phyloP scores from a whole-genome alignment of 169 alveolate species.

The Amoebophrya sp. region DNA sequence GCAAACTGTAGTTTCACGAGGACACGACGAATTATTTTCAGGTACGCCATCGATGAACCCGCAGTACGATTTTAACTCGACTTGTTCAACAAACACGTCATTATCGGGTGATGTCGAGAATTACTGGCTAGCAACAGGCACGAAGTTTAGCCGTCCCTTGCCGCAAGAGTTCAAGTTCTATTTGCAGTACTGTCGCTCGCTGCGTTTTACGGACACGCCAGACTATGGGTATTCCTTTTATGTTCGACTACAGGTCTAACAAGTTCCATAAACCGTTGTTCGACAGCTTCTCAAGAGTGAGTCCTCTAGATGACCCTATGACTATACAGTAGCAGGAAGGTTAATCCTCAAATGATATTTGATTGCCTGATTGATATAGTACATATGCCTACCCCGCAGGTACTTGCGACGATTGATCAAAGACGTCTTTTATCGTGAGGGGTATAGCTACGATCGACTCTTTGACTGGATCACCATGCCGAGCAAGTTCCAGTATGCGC shows the following conservation, averaged over 20 bases:
- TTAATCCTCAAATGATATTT: too few species aligned
- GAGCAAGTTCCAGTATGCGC: background rate
- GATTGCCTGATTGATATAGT: too few species aligned
- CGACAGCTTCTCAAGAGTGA: too few species aligned
- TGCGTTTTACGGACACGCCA: conserved; percentile 72
- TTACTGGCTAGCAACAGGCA: background rate
- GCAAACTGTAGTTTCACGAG: too few species aligned
- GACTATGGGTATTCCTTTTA: conserved; percentile 68
- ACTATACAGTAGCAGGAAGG: too few species aligned
- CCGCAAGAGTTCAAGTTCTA: conserved; percentile 65
- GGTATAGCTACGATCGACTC: conserved; percentile 47
- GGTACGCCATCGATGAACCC: too few species aligned
- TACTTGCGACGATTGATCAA: conserved; percentile 85
- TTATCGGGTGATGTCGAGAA: conserved; percentile 1
- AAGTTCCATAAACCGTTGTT: too few species aligned
- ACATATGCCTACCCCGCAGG: too few species aligned
- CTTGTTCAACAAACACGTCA: conserved; percentile 6
- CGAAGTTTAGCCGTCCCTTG: background rate
- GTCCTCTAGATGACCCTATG: too few species aligned
- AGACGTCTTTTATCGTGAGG: conserved; percentile 81
- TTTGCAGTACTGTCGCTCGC: conserved; percentile 63
- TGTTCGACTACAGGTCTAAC: too few species aligned
- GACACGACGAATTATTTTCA: too few species aligned
- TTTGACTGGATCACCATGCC: background rate
- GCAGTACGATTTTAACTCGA: conserved; percentile 16